Conservation (phyloP, 805 yeast genomes). For the Crinitomyces ghanaensis region DNA sequence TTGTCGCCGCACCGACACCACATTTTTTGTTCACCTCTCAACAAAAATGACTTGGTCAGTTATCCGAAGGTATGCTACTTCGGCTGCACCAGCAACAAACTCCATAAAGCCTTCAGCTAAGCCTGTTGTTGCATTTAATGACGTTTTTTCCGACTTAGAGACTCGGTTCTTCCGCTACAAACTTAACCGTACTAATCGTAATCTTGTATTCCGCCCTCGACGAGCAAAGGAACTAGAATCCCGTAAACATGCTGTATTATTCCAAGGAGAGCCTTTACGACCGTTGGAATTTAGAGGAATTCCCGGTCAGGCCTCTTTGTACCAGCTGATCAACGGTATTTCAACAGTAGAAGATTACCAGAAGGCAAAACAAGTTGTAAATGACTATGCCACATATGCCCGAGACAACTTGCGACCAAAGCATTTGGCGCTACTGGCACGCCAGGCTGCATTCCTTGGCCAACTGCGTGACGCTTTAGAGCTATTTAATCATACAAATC, state of each 20-base stretch:
- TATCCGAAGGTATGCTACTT: no score
- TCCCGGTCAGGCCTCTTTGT: slow-evolving; percentile 17
- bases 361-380: slow-evolving; percentile 10
- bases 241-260: slow-evolving; percentile 10
- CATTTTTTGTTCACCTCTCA: no score
- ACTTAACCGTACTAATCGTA: slow-evolving; percentile 10
- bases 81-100: neutral
- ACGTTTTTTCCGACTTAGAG: slow-evolving; percentile 1
- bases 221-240: slow-evolving; percentile 13
- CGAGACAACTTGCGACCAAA: slow-evolving; percentile 12
- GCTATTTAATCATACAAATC: no score
- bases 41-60: no score
- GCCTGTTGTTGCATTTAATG: neutral
- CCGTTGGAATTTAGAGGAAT: slow-evolving; percentile 19
- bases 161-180: slow-evolving; percentile 6
- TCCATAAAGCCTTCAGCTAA: neutral
- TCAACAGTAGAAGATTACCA: slow-evolving; percentile 14
- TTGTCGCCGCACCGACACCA: no score
- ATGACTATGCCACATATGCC: slow-evolving; percentile 13
- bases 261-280: slow-evolving; percentile 13
- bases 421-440: slow-evolving; percentile 15
- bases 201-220: slow-evolving; percentile 20
- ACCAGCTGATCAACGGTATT: slow-evolving; percentile 11
- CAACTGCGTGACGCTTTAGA: slow-evolving; percentile 9
- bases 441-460: slow-evolving; percentile 19